Evolutionary conservation across 768 basidiomycete species (phyloP).

Genomic region (Psilocybe subaeruginosa): DNA sequence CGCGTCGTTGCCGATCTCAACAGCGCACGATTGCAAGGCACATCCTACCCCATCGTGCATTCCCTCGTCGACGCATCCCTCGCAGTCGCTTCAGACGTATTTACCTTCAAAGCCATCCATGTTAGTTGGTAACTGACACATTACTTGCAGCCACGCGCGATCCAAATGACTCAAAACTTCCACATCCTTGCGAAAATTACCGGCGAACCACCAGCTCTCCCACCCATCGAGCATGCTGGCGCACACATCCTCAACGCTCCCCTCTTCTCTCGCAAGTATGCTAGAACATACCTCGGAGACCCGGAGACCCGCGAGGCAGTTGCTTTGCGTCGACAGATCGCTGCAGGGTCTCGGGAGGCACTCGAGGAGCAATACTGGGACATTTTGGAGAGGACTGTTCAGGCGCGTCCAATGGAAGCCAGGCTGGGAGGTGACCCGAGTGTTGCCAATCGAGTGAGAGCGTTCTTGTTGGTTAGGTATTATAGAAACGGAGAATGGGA

Average conservation of each 20-base stretch:
- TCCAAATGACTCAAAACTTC: slow-evolving; percentile 71
- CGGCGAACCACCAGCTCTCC: slow-evolving; percentile 71
- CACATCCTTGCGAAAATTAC: slow-evolving; percentile 80
- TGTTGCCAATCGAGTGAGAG: slow-evolving; percentile 85
- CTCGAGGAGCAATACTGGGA: slow-evolving; percentile 91
- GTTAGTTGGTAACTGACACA: neutral
- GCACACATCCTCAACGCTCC: slow-evolving; percentile 85
- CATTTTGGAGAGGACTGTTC: slow-evolving; percentile 80
- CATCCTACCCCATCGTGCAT: slow-evolving; percentile 78
- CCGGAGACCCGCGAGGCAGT: slow-evolving; percentile 67
- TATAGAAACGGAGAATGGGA: slow-evolving; percentile 86
- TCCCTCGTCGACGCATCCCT: slow-evolving; percentile 69
- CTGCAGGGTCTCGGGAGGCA: slow-evolving; percentile 75
- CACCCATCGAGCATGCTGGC: slow-evolving; percentile 76
- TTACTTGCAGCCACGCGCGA: slow-evolving; percentile 43
- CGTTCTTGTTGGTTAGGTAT: slow-evolving; percentile 81
- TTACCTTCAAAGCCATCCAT: slow-evolving; percentile 22
- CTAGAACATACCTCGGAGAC: slow-evolving; percentile 74
- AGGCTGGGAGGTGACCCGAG: slow-evolving; percentile 91
- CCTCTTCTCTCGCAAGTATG: slow-evolving; percentile 81
- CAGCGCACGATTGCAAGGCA: slow-evolving; percentile 67
- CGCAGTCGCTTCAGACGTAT: slow-evolving; percentile 59
- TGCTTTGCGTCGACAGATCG: slow-evolving; percentile 71
- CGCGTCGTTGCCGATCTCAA: slow-evolving; percentile 81
- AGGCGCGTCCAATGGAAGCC: slow-evolving; percentile 82